Evolutionary conservation across 768 basidiomycete genomes (phyloP).

Genomic region (Russula emetica): DNA sequence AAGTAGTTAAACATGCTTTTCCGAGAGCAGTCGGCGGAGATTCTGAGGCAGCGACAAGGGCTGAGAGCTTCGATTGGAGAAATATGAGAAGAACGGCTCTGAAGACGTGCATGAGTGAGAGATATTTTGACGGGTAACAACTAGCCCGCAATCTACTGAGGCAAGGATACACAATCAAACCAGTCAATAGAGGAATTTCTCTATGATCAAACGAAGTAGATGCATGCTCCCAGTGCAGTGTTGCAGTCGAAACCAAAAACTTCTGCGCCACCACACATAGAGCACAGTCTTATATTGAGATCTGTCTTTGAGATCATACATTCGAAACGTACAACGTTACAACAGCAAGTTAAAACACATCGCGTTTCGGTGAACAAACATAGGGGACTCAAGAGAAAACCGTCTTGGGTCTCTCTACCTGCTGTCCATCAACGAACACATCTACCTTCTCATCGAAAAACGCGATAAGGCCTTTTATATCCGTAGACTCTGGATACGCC

Average conservation of each 20-base stretch:
- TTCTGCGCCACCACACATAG: neutral
- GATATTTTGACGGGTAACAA: neutral
- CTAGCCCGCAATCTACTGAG: neutral
- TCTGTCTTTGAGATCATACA: neutral
- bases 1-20: slow-evolving; percentile 17
- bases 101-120: slow-evolving; percentile 8
- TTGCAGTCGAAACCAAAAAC: neutral
- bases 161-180: neutral
- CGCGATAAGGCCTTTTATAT: slow-evolving; percentile 48
- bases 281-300: neutral
- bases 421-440: slow-evolving; percentile 54
- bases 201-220: neutral
- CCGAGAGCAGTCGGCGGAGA: slow-evolving; percentile 10
- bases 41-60: neutral
- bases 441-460: slow-evolving; percentile 69
- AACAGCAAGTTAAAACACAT: neutral
- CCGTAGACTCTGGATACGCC: slow-evolving; percentile 47
- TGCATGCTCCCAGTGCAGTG: neutral
- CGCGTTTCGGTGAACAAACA: neutral
- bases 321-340: neutral
- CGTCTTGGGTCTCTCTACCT: slow-evolving; percentile 39
- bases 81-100: neutral
- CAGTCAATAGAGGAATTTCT: neutral
- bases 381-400: neutral
- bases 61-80: neutral